These are phyloP conservation scores for Kodamaea kakaduensis DNA, from an alignment of 805 yeast genomes.

Conservation along the genomic window DNA sequence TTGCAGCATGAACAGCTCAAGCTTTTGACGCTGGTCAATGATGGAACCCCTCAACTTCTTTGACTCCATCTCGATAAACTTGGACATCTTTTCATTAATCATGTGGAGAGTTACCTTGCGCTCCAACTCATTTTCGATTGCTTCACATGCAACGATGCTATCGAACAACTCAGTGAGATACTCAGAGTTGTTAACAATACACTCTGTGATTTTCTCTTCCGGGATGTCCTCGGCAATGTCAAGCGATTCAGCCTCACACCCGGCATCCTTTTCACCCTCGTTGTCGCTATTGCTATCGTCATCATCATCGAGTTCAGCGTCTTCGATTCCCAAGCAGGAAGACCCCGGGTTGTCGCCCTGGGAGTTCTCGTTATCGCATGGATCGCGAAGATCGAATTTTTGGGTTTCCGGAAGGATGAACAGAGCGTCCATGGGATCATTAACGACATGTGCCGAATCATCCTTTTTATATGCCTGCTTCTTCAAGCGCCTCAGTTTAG, in stretches of 20 bases:
- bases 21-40: constrained; percentile 30
- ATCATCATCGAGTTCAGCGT: constrained; percentile 25
- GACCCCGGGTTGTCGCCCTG: not conserved
- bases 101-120: constrained; percentile 32
- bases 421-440: constrained; percentile 19
- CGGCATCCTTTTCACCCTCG: constrained; percentile 18
- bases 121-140: constrained; percentile 29
- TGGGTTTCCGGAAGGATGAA: constrained; percentile 28
- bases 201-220: constrained; percentile 6
- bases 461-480: constrained; percentile 4
- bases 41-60: constrained; percentile 28
- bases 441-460: constrained; percentile 38
- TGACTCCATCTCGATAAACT: constrained; percentile 30
- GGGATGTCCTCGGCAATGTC: constrained; percentile 11
- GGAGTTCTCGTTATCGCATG: not conserved
- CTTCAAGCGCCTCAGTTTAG: constrained; percentile 27
- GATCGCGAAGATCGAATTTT: constrained; percentile 26
- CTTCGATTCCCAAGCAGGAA: constrained; percentile 14
- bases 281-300: constrained; percentile 27
- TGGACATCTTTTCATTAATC: constrained; percentile 30
- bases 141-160: constrained; percentile 32
- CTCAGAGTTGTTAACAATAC: constrained; percentile 12
- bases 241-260: constrained; percentile 10
- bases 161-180: constrained; percentile 30
- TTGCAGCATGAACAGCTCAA: constrained; percentile 26